These are phyloP conservation scores for Diplodia scrobiculata DNA, from an alignment of 2,329 filamentous ascomycete species.

Conservation along the genomic window DNA sequence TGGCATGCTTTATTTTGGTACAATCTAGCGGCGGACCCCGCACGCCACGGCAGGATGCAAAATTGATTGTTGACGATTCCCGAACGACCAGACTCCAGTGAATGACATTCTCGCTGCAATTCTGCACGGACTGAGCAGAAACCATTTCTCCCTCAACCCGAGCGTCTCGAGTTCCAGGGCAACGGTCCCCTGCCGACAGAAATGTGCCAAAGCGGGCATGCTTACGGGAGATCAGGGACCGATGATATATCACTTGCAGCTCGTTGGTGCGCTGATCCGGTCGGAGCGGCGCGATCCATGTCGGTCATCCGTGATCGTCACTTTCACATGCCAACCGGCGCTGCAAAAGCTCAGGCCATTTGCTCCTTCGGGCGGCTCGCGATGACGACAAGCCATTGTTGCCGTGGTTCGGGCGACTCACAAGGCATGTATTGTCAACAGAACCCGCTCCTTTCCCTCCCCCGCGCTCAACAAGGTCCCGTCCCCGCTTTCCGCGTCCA, in stretches of 20 bases:
- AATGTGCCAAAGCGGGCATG: background rate
- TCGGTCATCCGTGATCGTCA: constrained; percentile 15
- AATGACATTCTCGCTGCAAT: too few species aligned
- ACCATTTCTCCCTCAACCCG: too few species aligned
- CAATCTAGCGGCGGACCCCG: background rate
- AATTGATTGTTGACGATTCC: background rate
- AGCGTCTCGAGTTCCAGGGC: background rate
- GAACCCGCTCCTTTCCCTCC: background rate
- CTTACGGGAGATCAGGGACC: constrained; percentile 7
- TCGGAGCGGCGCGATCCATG: constrained; percentile 22
- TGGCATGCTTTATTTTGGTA: constrained; percentile 5
- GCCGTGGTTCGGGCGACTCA: background rate
- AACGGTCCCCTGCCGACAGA: background rate
- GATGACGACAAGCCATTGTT: background rate
- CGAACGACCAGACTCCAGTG: too few species aligned
- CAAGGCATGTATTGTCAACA: background rate
- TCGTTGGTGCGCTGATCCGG: constrained; percentile 6
- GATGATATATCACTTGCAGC: constrained; percentile 15
- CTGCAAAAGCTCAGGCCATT: constrained; percentile 11
- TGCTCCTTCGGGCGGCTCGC: background rate
- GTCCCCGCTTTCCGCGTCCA: background rate
- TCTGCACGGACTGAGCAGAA: too few species aligned
- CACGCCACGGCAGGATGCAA: background rate
- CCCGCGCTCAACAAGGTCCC: background rate
- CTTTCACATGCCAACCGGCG: background rate